phyloP scores from a whole-genome alignment of 352 stramenopile species.

The Phytopythium kandeliae region DNA sequence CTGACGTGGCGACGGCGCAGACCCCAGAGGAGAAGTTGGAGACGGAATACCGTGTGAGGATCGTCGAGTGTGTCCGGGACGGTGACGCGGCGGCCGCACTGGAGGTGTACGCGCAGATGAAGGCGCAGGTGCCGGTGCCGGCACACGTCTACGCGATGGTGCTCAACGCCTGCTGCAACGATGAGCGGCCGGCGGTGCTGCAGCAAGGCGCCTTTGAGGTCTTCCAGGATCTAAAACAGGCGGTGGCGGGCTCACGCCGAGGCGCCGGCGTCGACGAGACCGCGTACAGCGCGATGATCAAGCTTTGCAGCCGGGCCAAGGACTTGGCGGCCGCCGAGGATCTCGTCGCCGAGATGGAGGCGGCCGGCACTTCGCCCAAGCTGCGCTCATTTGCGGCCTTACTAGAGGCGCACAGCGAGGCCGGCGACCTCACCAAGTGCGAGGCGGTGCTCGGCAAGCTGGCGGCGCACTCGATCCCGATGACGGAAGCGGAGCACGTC shows the following conservation, averaged over 20 bases:
- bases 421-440: constrained; percentile 49
- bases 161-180: constrained; percentile 56
- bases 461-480: constrained; percentile 32
- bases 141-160: constrained; percentile 55
- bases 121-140: constrained; percentile 25
- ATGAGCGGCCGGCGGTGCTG: constrained; percentile 24
- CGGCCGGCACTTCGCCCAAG: constrained; percentile 41
- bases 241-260: constrained; percentile 8
- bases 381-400: constrained; percentile 70
- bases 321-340: constrained; percentile 47
- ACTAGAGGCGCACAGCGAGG: constrained; percentile 49
- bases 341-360: constrained; percentile 50
- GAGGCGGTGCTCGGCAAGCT: constrained; percentile 51
- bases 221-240: constrained; percentile 63
- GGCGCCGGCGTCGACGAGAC: constrained; percentile 36
- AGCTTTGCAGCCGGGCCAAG: constrained; percentile 55
- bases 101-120: constrained; percentile 49
- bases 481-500: constrained; percentile 60
- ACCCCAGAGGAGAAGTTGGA: constrained; percentile 32
- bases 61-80: constrained; percentile 36
- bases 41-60: constrained; percentile 29
- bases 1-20: constrained; percentile 17
- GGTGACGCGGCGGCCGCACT: constrained; percentile 34
- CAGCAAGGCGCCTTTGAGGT: constrained; percentile 40
- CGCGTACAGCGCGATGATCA: constrained; percentile 71